Conservation (phyloP, 495 filamentous ascomycete genomes). For the Letharia lupina region DNA sequence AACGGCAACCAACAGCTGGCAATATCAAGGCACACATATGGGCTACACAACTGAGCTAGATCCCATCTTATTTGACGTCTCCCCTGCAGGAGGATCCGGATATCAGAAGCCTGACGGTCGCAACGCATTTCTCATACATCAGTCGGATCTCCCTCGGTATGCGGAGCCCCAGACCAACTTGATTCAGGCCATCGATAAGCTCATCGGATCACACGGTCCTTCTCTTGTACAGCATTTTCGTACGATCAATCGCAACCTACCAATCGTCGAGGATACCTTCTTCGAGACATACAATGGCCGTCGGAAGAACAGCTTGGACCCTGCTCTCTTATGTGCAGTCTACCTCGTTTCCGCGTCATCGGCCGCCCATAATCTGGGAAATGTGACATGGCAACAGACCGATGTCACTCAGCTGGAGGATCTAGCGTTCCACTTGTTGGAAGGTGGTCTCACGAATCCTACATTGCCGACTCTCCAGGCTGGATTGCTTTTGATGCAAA, state of each 20-base stretch:
- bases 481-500: slow-evolving; percentile 78
- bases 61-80: slow-evolving; percentile 43
- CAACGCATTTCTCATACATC: slow-evolving; percentile 72
- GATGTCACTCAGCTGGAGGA: slow-evolving; percentile 70
- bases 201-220: slow-evolving; percentile 74
- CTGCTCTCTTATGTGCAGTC: slow-evolving; percentile 76
- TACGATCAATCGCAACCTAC: slow-evolving; percentile 81
- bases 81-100: slow-evolving; percentile 37
- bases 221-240: slow-evolving; percentile 83
- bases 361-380: slow-evolving; percentile 65
- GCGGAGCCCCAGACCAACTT: slow-evolving; percentile 47
- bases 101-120: slow-evolving; percentile 68
- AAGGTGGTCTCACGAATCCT: slow-evolving; percentile 69
- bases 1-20: slow-evolving; percentile 35
- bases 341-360: slow-evolving; percentile 89
- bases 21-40: slow-evolving; percentile 43
- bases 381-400: slow-evolving; percentile 56
- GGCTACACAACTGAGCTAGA: slow-evolving; percentile 48
- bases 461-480: slow-evolving; percentile 93
- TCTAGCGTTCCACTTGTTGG: slow-evolving; percentile 62
- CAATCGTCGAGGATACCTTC: slow-evolving; percentile 82
- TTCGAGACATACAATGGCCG: slow-evolving; percentile 69
- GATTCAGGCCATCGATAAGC: slow-evolving; percentile 68
- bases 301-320: slow-evolving; percentile 68
- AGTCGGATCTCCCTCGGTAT: slow-evolving; percentile 33